A percentile compares a stretch with the other conserved stretches of the same genome.
Conservation (phyloP, 495 filamentous ascomycete species). For the Tuber borchii region DNA sequence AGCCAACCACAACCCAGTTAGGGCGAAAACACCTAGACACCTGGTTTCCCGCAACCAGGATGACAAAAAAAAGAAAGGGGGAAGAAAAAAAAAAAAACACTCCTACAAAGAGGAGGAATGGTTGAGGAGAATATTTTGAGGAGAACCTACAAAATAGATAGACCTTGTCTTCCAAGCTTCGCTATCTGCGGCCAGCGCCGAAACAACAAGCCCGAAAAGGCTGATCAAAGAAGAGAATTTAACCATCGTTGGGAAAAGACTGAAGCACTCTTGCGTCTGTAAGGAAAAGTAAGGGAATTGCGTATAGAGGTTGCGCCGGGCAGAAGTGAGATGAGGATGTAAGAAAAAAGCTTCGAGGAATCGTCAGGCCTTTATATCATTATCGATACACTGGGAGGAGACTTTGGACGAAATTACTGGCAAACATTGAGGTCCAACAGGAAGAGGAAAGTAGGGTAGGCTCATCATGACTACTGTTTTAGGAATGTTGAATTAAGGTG, state of each 20-base stretch:
- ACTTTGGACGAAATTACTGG: not conserved
- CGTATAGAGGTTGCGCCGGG: not conserved
- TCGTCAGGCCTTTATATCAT: not conserved
- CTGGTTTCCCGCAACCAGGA: constrained; percentile 2
- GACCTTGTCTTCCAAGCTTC: constrained; percentile 45
- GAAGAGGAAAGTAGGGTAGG: not conserved
- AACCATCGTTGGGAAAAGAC: not conserved
- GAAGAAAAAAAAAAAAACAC: not conserved
- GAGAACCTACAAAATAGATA: constrained; percentile 35
- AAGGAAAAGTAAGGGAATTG: not conserved
- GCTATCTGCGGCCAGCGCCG: constrained; percentile 39
- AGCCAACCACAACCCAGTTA: not conserved
- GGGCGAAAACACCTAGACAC: constrained; percentile 19
- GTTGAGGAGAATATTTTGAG: not conserved
- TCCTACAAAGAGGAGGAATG: not conserved
- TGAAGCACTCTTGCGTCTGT: not conserved
- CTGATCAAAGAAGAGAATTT: not conserved
- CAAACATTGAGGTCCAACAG: not conserved
- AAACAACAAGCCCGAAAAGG: constrained; percentile 31
- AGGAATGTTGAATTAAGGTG: not conserved
- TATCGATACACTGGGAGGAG: not conserved
- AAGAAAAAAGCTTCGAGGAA: not conserved
- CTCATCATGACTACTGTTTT: not conserved
- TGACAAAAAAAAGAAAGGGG: not conserved
- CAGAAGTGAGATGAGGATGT: not conserved